Evolutionary conservation across 2,329 filamentous ascomycete genomes (phyloP).

Genomic region (Pseudonectria foliicola): DNA sequence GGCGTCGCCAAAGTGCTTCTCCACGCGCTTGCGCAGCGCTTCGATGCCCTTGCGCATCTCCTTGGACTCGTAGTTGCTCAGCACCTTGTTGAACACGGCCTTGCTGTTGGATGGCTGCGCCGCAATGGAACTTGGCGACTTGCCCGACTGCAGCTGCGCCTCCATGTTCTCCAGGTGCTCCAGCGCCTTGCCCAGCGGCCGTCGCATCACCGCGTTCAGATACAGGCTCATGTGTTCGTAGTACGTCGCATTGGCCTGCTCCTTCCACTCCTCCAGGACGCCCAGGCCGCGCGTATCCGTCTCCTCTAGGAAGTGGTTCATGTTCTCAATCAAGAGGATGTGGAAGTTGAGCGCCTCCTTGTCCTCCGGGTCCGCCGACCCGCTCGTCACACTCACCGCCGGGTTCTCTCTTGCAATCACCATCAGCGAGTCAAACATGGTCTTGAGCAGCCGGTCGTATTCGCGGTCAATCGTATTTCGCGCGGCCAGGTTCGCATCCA

Average conservation of each 20-base stretch:
- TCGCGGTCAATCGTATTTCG: constrained; percentile 76
- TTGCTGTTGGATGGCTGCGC: constrained; percentile 78
- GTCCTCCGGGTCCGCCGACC: constrained; percentile 62
- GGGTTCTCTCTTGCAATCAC: constrained; percentile 76
- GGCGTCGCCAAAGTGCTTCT: constrained; percentile 93
- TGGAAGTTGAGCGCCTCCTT: constrained; percentile 97
- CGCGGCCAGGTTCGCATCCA: constrained; percentile 53
- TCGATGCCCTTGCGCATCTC: constrained; percentile 89
- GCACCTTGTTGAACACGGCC: constrained; percentile 75
- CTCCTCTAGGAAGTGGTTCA: constrained; percentile 95
- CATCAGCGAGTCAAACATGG: constrained; percentile 96
- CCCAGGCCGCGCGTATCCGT: constrained; percentile 68
- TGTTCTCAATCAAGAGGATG: constrained; percentile 95
- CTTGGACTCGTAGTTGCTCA: constrained; percentile 71
- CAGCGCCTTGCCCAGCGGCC: constrained; percentile 82
- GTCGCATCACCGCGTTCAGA: constrained; percentile 76
- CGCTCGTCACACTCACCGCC: constrained; percentile 36
- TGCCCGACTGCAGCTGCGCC: constrained; percentile 55
- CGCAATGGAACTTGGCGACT: constrained; percentile 58
- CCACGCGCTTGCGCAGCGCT: constrained; percentile 79
- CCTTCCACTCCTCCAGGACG: constrained; percentile 76
- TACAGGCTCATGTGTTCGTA: constrained; percentile 83
- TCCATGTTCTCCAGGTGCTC: constrained; percentile 91
- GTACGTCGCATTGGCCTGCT: constrained; percentile 70
- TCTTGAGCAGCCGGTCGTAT: constrained; percentile 81